Conservation (phyloP, 352 stramenopile genomes). For the Nothophytophthora sp. region DNA sequence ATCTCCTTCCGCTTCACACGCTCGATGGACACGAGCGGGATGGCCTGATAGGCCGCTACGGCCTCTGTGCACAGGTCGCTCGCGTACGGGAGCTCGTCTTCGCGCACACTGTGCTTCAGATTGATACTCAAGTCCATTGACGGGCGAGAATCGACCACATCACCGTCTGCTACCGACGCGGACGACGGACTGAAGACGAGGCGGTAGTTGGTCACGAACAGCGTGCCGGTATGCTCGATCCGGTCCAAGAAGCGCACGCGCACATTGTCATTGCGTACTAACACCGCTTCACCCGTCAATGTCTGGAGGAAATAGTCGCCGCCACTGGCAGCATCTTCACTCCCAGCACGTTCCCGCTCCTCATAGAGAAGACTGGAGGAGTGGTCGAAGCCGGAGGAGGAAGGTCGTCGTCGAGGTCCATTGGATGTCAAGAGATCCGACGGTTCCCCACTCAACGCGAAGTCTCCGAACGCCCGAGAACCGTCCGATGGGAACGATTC, state of each 20-base stretch:
- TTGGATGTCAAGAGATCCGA: constrained; percentile 36
- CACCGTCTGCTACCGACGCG: background rate
- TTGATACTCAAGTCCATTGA: constrained; percentile 23
- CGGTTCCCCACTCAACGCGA: no score
- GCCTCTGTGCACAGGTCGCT: constrained; percentile 43
- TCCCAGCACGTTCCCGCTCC: constrained; percentile 17
- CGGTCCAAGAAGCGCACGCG: constrained; percentile 52
- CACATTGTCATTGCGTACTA: constrained; percentile 67
- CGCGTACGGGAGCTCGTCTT: constrained; percentile 46
- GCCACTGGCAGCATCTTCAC: constrained; percentile 28
- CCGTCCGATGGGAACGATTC: no score
- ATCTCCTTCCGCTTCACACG: constrained; percentile 77
- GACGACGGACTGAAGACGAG: constrained; percentile 67
- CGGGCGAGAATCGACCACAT: constrained; percentile 8
- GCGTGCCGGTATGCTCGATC: constrained; percentile 48
- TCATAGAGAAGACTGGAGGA: constrained; percentile 11
- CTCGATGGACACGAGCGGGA: constrained; percentile 70
- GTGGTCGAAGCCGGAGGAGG: background rate
- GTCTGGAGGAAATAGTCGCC: constrained; percentile 42
- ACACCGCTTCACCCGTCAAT: constrained; percentile 63
- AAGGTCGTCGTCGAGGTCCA: constrained; percentile 7
- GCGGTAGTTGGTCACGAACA: constrained; percentile 84
- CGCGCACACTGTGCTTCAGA: constrained; percentile 25
- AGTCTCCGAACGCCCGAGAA: constrained; percentile 4
- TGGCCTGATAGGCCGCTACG: constrained; percentile 63